These are phyloP conservation scores for Botrytis aclada DNA, from an alignment of 2,329 filamentous ascomycete species.

Conservation along the genomic window DNA sequence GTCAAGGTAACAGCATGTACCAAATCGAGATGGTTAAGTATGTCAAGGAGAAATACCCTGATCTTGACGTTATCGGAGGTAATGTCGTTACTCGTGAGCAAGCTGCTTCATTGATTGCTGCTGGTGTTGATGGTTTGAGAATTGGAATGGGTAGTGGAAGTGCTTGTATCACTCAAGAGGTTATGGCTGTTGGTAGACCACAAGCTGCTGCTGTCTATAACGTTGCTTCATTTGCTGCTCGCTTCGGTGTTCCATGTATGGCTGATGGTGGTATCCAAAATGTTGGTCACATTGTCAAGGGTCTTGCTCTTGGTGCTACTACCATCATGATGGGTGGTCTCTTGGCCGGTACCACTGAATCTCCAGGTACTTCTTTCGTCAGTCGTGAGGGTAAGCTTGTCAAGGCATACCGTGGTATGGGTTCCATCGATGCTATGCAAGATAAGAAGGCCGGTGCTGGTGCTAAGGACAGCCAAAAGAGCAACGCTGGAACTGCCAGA, in stretches of 20 bases:
- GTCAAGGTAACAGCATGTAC: conserved; percentile 97
- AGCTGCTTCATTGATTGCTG: conserved; percentile 85
- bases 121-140: conserved; percentile 91
- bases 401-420: conserved; percentile 99
- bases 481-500: conserved; percentile 92
- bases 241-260: conserved; percentile 96
- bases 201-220: conserved; percentile 92
- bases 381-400: conserved; percentile 96
- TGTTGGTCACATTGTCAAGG: conserved; percentile 98
- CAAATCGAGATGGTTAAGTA: conserved; percentile 98
- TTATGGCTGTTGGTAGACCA: conserved; percentile 97
- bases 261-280: conserved; percentile 98
- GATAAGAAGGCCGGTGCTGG: conserved; percentile 94
- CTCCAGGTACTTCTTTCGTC: conserved; percentile 93
- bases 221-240: conserved; percentile 83
- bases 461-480: conserved; percentile 68
- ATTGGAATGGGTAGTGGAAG: conserved; percentile 99
- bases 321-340: conserved; percentile 99
- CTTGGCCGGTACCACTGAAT: conserved; percentile 94
- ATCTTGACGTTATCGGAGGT: conserved; percentile 91
- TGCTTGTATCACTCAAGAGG: conserved; percentile 98
- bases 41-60: conserved; percentile 82
- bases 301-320: conserved; percentile 86
- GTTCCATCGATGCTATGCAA: conserved; percentile 98
- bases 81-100: conserved; percentile 98